Evolutionary conservation across 306 rosid genomes (phyloP), one percentile per base, ranked within the genome.

Genomic region (Castanea mollissima): DNA sequence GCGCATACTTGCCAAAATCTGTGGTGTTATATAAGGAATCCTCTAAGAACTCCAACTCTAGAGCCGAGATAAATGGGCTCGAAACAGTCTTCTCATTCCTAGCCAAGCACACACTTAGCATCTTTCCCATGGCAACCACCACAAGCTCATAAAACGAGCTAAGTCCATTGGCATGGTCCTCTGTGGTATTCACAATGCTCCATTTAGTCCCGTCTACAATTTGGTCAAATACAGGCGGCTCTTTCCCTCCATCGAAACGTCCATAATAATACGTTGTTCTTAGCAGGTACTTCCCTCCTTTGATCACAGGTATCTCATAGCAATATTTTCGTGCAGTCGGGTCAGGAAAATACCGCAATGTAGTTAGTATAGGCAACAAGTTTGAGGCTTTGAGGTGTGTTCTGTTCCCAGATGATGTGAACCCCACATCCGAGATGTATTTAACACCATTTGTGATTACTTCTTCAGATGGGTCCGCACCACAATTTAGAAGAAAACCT

Each of bases 191-290:
- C 5, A 94, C 92, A 5, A 65, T 35, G 69, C 91, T 84, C 97
- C 95, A 91, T 74, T 65, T 81, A 0, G 97, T 94, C 82, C 99
- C 99, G 8, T 88, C 95, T 21, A 94, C 84, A 19, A 94, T 90
- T 83, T 91, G 99, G 56, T 94, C 95, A 10, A 94, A 94, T 59
- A 94, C 93, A 6, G 99, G 97, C 1, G 99, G 99, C 71, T 76
- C 79, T 4, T 83, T 76, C 59, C 89, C 88, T 31, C 93, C 99
- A 64, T 94, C 97, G 76, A 83, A 91, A 27, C 85, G 83, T 11
- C 99, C 99, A 72, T 92, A 94, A 73, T 90, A 94, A 76, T 83
- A 94, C 21, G 89, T 74, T 8, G 95, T 91, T 78, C 83, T 83
- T 38, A 94, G 87, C 0, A 92, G 81, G 80, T 92, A 94, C 57